A percentile compares a stretch with the other conserved stretches of the same genome.
Evolutionary conservation across 306 rosid species (phyloP).

Genomic region (Corylus heterophylla): DNA sequence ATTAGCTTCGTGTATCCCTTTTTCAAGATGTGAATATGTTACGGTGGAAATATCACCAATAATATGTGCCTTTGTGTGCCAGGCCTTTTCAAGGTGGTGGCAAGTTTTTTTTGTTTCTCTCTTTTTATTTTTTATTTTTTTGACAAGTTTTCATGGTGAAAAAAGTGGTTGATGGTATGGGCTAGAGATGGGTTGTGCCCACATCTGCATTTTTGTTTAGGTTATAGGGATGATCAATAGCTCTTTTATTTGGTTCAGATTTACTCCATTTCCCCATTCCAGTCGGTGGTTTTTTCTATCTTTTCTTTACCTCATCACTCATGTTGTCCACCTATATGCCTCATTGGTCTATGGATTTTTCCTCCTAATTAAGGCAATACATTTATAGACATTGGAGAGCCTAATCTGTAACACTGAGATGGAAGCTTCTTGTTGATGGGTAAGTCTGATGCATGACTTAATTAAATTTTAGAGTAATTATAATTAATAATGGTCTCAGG

Average conservation of each 20-base stretch:
- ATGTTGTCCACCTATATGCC: conserved; percentile 5
- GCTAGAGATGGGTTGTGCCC: too few species aligned
- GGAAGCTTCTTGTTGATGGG: background rate
- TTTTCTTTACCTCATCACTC: conserved; percentile 12
- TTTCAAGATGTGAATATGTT: too few species aligned
- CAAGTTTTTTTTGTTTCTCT: too few species aligned
- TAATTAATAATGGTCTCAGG: background rate
- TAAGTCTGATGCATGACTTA: background rate
- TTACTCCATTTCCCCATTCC: background rate
- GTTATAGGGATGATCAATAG: background rate
- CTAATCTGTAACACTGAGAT: background rate
- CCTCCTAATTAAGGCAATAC: background rate
- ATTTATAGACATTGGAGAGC: background rate
- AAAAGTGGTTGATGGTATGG: too few species aligned
- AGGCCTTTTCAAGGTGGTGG: too few species aligned
- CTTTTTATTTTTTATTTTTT: too few species aligned
- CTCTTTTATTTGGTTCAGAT: background rate
- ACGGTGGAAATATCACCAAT: too few species aligned
- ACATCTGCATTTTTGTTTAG: background rate
- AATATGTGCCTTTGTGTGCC: too few species aligned
- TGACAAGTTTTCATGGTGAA: too few species aligned
- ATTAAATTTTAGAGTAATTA: background rate
- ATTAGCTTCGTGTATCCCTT: too few species aligned
- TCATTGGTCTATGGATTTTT: background rate
- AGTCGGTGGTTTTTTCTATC: background rate